Conservation (phyloP, 129 eudicot genomes). For the Deinandra increscens region DNA sequence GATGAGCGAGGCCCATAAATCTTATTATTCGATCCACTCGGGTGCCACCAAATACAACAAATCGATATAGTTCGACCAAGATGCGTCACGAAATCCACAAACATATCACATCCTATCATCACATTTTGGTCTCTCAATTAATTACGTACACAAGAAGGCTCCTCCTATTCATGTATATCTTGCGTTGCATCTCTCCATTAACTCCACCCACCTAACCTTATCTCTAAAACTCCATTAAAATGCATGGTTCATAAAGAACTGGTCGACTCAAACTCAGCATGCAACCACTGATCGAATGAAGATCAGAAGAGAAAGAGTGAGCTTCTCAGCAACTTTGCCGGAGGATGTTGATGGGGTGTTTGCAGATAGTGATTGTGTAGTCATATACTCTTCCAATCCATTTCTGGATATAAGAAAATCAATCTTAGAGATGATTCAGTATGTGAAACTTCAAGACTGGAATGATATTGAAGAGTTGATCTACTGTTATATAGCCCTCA, state of each 20-base stretch:
- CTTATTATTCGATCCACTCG: too few relatives aligned
- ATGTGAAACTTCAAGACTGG: constrained; percentile 53
- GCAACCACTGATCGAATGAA: constrained; percentile 35
- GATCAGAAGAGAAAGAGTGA: constrained; percentile 37
- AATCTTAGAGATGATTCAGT: constrained; percentile 50
- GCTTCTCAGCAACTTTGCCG: constrained; percentile 81
- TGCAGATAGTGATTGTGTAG: constrained; percentile 60
- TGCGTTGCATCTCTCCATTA: constrained; percentile 22
- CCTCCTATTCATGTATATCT: constrained; percentile 36
- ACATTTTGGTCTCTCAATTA: constrained; percentile 18
- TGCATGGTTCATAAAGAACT: constrained; percentile 1
- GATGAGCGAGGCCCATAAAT: too few relatives aligned
- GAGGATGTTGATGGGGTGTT: constrained; percentile 53
- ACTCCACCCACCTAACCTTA: constrained; percentile 14
- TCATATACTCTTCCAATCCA: constrained; percentile 57
- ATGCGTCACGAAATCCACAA: constrained; percentile 29
- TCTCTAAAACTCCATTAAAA: constrained; percentile 9
- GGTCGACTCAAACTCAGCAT: constrained; percentile 16
- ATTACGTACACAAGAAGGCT: constrained; percentile 25
- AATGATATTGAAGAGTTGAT: constrained; percentile 71
- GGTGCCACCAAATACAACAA: too few relatives aligned
- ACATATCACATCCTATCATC: constrained; percentile 21
- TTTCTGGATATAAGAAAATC: constrained; percentile 49
- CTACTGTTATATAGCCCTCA: constrained; percentile 67
- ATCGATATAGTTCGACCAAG: constrained; percentile 18